Evolutionary conservation across 2,329 filamentous ascomycete genomes (phyloP).

Genomic region (Pseudocercospora cruenta): DNA sequence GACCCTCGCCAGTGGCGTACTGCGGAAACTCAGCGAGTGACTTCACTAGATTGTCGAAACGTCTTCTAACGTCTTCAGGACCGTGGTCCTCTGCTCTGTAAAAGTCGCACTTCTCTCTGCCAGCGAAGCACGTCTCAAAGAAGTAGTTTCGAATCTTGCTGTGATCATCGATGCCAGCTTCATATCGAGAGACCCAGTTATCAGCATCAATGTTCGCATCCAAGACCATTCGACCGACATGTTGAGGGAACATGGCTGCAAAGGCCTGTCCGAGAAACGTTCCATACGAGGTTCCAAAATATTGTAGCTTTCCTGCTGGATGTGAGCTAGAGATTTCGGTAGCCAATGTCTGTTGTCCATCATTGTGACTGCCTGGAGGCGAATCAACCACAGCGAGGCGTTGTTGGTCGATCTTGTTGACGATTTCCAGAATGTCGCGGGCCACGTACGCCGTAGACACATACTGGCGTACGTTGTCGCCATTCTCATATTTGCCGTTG

Average conservation of each 20-base stretch:
- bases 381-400: background rate
- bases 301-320: conserved; percentile 21
- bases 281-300: conserved; percentile 40
- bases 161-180: conserved; percentile 26
- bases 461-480: conserved; percentile 33
- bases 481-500: conserved; percentile 38
- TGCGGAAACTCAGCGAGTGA: conserved; percentile 20
- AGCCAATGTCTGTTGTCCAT: conserved; percentile 3
- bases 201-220: conserved; percentile 41
- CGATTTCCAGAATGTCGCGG: conserved; percentile 19
- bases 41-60: conserved; percentile 22
- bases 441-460: conserved; percentile 38
- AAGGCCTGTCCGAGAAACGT: conserved; percentile 19
- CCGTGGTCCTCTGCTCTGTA: conserved; percentile 21
- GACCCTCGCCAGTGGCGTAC: conserved; percentile 23
- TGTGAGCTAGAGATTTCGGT: background rate
- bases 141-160: conserved; percentile 19
- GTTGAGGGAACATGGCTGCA: conserved; percentile 18
- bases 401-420: conserved; percentile 16
- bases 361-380: background rate
- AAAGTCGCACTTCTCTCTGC: conserved; percentile 18
- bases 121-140: conserved; percentile 21
- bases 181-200: conserved; percentile 27
- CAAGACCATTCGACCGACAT: conserved; percentile 18
- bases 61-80: conserved; percentile 20